A percentile compares a stretch with the other conserved stretches of the same genome.
Conservation (phyloP, 306 rosid genomes). For the Bauhinia variegata region DNA sequence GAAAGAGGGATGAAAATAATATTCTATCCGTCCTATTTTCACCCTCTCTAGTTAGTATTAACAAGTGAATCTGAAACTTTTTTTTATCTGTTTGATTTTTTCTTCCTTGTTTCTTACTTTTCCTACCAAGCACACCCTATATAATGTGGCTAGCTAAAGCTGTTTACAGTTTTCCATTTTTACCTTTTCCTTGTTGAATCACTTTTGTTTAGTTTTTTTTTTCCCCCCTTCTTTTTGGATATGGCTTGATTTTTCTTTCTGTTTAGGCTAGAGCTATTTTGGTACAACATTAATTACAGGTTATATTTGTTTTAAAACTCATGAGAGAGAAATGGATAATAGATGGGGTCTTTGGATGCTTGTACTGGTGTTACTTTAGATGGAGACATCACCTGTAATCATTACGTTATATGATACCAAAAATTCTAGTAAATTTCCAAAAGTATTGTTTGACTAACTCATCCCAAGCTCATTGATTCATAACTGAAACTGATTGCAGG, state of each 20-base stretch:
- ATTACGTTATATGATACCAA: background rate
- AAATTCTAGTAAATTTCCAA: background rate
- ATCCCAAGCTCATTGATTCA: conserved; percentile 18
- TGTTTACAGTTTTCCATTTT: too few species aligned
- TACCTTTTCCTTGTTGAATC: background rate
- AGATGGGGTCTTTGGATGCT: background rate
- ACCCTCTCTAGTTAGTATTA: too few species aligned
- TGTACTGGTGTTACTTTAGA: conserved; percentile 16
- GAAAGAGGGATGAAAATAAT: too few species aligned
- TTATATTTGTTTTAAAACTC: background rate
- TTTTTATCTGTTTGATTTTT: background rate
- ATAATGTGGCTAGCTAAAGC: too few species aligned
- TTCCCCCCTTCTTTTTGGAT: background rate
- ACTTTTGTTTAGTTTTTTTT: background rate
- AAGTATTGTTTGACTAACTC: background rate
- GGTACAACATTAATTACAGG: conserved; percentile 4
- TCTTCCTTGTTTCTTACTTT: background rate
- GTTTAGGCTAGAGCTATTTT: background rate
- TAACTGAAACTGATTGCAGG: conserved; percentile 34
- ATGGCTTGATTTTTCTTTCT: background rate
- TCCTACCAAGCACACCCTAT: background rate
- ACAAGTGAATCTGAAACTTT: too few species aligned
- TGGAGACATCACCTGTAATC: background rate
- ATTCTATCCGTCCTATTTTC: too few species aligned
- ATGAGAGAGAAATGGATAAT: background rate